Base-by-base conservation (phyloP, 2,329 filamentous ascomycete species). In the Trichoderma breve region DNA sequence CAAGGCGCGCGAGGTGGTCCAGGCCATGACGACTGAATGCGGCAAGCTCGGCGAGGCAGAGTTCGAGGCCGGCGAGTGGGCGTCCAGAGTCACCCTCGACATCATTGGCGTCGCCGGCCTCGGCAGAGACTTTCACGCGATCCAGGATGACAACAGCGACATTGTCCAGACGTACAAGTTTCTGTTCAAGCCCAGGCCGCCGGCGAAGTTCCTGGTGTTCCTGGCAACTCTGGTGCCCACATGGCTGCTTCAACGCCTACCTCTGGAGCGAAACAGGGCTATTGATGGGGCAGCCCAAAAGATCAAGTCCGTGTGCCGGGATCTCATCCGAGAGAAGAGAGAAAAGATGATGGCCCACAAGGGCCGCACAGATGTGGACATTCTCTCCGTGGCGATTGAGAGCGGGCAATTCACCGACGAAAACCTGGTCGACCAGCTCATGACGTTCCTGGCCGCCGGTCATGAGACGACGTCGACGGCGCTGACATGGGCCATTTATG, bases 361-460 rank as follows among this genome's bases (percentile, higher is more conserved):
- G 72, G 83, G 87, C 72, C 80, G 82, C 28, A 82, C 81, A 1
- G 89, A 90, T 60, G 80, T 88, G 8, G 94, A 97, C 79, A 96
- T 97, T 72, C 84, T 97, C 39, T 93, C 91, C 1, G 92, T 95
- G 0, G 94, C 94, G 18, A 84, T 97, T 62, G 88, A 91, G 78
- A 93, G 90, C 51, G 92, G 92, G 61, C 89, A 86, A 6, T 96
- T 97, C 81, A 87, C 83, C 14, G 93, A 96, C 74, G 92, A 94
- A 63, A 90, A 93, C 73, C 87, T 97, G n/a, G 88, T 94, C 43
- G 92, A 96, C 79, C 94, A 97, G 81, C 88, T 96, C 79, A 96
- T 97, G 93, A 97, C 93, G 0, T 96, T 97, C 83, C 87, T 97
- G 6, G 92, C 91, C 1, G 94, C 94, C 0, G 91, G 91, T 26